Percentiles rank a stretch among this genome's conserved stretches.
Conservation (phyloP, 139 green algal genomes). For the Tetradesmus lagerheimii region DNA sequence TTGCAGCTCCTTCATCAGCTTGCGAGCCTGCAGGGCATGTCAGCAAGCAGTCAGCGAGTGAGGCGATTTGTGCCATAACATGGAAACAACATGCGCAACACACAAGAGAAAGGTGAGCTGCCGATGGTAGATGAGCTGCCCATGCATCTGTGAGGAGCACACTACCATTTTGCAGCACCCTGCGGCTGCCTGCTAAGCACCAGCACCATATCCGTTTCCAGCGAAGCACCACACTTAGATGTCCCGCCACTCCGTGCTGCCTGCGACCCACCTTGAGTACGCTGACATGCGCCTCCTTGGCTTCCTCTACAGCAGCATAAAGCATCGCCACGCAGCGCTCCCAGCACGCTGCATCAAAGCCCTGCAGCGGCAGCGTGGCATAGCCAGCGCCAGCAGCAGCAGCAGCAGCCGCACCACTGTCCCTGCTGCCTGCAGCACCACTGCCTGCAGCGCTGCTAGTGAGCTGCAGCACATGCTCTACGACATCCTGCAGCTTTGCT, state of each 20-base stretch:
- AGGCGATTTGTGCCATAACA: background rate
- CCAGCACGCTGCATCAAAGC: slow-evolving; percentile 42
- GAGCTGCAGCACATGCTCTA: slow-evolving; percentile 60
- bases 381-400: slow-evolving; percentile 13
- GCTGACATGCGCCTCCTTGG: slow-evolving; percentile 74
- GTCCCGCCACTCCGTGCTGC: background rate
- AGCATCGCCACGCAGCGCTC: slow-evolving; percentile 58
- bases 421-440: background rate
- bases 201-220: no score
- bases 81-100: no score
- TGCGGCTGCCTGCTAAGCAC: no score
- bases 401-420: background rate
- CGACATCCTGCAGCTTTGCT: slow-evolving; percentile 64
- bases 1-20: slow-evolving; percentile 82
- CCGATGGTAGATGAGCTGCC: no score
- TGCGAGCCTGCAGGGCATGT: slow-evolving; percentile 62
- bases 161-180: no score
- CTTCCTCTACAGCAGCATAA: slow-evolving; percentile 73
- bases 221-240: no score
- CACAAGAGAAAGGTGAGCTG: no score
- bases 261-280: slow-evolving; percentile 60
- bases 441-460: slow-evolving; percentile 16
- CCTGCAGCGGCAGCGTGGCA: background rate
- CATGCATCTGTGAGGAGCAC: no score
- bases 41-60: background rate